A percentile compares a stretch with the other conserved stretches of the same genome.
Evolutionary conservation across 176 grass and related monocot species (phyloP).

Genomic region (Rhipidocladum racemiflorum): DNA sequence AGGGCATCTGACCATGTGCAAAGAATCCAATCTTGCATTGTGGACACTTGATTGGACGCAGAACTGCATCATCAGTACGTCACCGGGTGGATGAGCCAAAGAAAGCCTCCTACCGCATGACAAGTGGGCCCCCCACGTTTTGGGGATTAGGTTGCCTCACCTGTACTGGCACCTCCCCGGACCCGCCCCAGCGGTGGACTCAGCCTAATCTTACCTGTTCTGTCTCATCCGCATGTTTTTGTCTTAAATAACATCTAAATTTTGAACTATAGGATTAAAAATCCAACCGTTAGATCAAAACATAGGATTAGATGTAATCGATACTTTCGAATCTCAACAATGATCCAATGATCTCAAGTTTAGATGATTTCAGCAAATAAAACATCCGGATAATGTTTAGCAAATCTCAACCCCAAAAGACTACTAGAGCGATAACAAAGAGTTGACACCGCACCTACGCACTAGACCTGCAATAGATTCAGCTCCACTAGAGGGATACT

Average conservation of each 20-base stretch:
- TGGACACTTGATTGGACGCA: constrained; percentile 17
- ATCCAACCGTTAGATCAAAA: no score
- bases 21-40: not conserved
- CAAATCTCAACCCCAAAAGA: constrained; percentile 27
- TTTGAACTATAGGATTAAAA: no score
- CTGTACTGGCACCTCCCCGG: constrained; percentile 11
- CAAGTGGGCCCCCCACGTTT: not conserved
- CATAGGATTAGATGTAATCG: no score
- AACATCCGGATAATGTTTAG: no score
- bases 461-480: not conserved
- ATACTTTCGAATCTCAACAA: no score
- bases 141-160: constrained; percentile 17
- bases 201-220: constrained; percentile 24
- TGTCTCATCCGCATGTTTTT: no score
- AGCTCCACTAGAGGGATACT: not conserved
- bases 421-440: not conserved
- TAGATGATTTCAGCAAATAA: no score
- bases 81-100: constrained; percentile 24
- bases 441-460: not conserved
- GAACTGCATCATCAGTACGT: constrained; percentile 36
- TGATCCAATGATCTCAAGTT: no score
- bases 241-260: no score
- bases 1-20: not conserved
- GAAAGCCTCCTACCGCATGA: constrained; percentile 11
- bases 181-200: constrained; percentile 7